Conservation (phyloP, 1,284 basidiomycete species). For the Ustilago tritici region DNA sequence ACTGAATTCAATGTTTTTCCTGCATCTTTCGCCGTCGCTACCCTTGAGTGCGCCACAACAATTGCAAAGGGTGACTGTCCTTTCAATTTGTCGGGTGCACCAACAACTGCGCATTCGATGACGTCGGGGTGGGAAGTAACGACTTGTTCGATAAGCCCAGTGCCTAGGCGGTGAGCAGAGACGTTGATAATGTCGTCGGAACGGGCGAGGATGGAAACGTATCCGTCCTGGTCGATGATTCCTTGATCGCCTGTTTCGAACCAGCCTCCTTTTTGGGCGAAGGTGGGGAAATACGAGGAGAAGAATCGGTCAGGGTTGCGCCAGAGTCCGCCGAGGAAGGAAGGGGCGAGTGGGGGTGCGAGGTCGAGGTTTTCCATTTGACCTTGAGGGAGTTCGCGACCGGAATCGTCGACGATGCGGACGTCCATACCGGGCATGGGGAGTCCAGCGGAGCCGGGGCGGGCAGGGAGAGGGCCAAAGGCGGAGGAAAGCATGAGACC, state of each 20-base stretch:
- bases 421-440: slow-evolving; percentile 67
- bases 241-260: slow-evolving; percentile 67
- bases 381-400: slow-evolving; percentile 52
- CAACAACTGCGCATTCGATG: slow-evolving; percentile 66
- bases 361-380: slow-evolving; percentile 67
- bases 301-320: slow-evolving; percentile 58
- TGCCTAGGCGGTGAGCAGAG: slow-evolving; percentile 63
- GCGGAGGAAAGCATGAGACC: slow-evolving; percentile 54
- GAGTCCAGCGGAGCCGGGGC: slow-evolving; percentile 62
- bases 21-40: slow-evolving; percentile 25
- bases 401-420: slow-evolving; percentile 64
- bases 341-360: slow-evolving; percentile 55
- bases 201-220: slow-evolving; percentile 61
- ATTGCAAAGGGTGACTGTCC: slow-evolving; percentile 67
- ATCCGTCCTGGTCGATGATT: slow-evolving; percentile 62
- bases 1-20: slow-evolving; percentile 29
- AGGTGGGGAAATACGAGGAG: slow-evolving; percentile 59
- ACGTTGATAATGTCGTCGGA: slow-evolving; percentile 65
- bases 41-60: slow-evolving; percentile 45
- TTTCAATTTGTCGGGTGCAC: slow-evolving; percentile 65
- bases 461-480: slow-evolving; percentile 46
- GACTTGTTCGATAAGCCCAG: slow-evolving; percentile 64
- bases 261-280: slow-evolving; percentile 62
- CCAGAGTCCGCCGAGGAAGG: slow-evolving; percentile 64
- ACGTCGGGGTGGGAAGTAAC: slow-evolving; percentile 50